Conservation (phyloP, 768 basidiomycete genomes). For the Hygrophorus pudorinus region DNA sequence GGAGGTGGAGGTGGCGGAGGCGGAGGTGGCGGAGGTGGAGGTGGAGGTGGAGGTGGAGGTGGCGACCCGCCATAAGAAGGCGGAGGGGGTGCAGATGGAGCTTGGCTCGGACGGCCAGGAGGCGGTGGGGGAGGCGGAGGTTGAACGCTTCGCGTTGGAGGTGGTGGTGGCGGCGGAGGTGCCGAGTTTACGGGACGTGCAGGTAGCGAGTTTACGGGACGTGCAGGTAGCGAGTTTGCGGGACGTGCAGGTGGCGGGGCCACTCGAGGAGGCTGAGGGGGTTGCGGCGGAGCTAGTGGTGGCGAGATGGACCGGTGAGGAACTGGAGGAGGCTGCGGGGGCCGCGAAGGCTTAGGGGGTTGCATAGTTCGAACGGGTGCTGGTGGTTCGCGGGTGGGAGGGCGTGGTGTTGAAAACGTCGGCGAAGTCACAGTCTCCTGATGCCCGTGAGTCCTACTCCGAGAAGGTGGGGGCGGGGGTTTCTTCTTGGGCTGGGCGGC, state of each 20-base stretch:
- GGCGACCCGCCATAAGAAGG: slow-evolving; percentile 26
- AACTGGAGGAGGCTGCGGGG: slow-evolving; percentile 25
- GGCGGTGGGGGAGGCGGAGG: slow-evolving; percentile 24
- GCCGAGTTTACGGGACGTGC: slow-evolving; percentile 14
- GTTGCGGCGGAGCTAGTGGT: slow-evolving; percentile 14
- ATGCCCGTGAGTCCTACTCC: slow-evolving; percentile 32
- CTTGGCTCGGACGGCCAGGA: slow-evolving; percentile 22
- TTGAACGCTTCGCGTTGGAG: slow-evolving; percentile 24
- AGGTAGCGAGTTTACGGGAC: too few relatives aligned
- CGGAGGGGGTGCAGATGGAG: slow-evolving; percentile 23
- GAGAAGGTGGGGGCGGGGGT: slow-evolving; percentile 37
- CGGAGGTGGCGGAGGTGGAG: slow-evolving; percentile 31
- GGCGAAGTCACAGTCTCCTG: slow-evolving; percentile 24
- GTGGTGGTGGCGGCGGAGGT: slow-evolving; percentile 17
- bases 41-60: slow-evolving; percentile 25
- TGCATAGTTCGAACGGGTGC: slow-evolving; percentile 24
- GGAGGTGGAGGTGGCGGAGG: slow-evolving; percentile 26
- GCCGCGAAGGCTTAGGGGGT: slow-evolving; percentile 22
- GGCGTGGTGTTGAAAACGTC: slow-evolving; percentile 7
- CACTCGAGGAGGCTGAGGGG: slow-evolving; percentile 13
- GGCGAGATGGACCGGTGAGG: slow-evolving; percentile 14
- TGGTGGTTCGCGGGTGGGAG: slow-evolving; percentile 26
- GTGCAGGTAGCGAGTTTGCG: too few relatives aligned
- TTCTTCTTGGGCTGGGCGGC: too few relatives aligned
- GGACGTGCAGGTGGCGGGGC: slow-evolving; percentile 13